A percentile compares a stretch with the other conserved stretches of the same genome.
phyloP scores from a whole-genome alignment of 169 alveolate genomes.

The Pseudocohnilembus persalinus region DNA sequence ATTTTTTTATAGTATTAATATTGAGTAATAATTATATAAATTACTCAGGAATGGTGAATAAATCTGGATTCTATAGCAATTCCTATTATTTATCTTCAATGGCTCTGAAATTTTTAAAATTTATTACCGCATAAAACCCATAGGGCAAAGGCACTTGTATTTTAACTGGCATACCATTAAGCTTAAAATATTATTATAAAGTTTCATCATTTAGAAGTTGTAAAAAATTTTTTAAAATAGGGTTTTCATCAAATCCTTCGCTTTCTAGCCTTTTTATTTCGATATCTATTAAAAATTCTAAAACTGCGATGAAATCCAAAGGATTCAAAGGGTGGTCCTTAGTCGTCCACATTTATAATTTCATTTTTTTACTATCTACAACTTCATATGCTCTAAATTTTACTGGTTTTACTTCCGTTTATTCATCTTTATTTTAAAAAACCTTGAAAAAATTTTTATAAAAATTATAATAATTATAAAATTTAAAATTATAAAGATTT shows the following conservation, averaged over 20 bases:
- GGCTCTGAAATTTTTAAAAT: neutral
- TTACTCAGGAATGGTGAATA: neutral
- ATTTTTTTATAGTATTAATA: too few relatives aligned
- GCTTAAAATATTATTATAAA: too few relatives aligned
- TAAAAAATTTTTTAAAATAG: neutral
- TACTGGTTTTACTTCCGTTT: neutral
- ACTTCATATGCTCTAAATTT: neutral
- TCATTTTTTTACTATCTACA: neutral
- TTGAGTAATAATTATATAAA: too few relatives aligned
- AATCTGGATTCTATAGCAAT: neutral
- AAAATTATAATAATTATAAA: too few relatives aligned
- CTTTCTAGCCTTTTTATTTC: neutral
- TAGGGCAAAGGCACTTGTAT: neutral
- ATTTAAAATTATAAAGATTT: neutral
- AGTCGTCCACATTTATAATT: neutral
- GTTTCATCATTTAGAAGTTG: neutral
- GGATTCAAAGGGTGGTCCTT: neutral
- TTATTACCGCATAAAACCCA: neutral
- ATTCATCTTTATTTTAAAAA: too few relatives aligned
- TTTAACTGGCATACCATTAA: neutral
- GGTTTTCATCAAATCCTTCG: neutral
- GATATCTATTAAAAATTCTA: neutral
- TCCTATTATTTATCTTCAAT: neutral
- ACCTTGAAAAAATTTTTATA: neutral
- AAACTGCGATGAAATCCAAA: neutral